These are phyloP conservation scores for Nyctanthes arbortristis DNA, from an alignment of 257 asterid genomes.

Conservation along the genomic window DNA sequence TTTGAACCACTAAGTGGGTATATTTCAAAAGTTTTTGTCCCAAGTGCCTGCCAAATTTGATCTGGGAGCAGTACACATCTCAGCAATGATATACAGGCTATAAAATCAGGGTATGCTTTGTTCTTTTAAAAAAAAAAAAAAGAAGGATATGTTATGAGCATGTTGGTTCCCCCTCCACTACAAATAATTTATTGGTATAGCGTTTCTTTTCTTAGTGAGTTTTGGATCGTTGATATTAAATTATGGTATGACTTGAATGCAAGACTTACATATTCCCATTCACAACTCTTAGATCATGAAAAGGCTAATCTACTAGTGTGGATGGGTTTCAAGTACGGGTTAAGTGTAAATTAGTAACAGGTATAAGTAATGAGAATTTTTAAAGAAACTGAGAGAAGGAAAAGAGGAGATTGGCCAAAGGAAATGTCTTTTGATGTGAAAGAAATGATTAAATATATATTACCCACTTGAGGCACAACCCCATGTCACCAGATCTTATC, in stretches of 20 bases:
- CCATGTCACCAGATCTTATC: slow-evolving; percentile 65
- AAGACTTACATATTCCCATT: too few species aligned
- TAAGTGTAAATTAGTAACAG: too few species aligned
- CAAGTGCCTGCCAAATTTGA: background rate
- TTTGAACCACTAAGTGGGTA: background rate
- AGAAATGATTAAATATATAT: slow-evolving; percentile 56
- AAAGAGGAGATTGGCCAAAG: slow-evolving; percentile 33
- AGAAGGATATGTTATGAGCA: background rate
- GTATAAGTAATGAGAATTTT: background rate
- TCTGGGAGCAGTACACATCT: background rate
- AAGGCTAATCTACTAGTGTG: background rate
- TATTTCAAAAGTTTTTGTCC: too few species aligned
- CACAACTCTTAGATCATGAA: background rate
- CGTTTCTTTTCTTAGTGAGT: too few species aligned
- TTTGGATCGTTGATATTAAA: too few species aligned
- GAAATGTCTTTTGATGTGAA: slow-evolving; percentile 42
- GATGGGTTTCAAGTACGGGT: background rate
- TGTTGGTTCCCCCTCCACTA: background rate
- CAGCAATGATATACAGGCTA: background rate
- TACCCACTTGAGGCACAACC: slow-evolving; percentile 59
- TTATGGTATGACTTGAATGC: too few species aligned
- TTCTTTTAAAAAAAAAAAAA: too few species aligned
- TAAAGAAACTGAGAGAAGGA: slow-evolving; percentile 28
- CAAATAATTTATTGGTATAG: background rate
- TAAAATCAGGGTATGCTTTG: background rate